phyloP scores from a whole-genome alignment of 257 asterid genomes.

The Ophiorrhiza pumila region DNA sequence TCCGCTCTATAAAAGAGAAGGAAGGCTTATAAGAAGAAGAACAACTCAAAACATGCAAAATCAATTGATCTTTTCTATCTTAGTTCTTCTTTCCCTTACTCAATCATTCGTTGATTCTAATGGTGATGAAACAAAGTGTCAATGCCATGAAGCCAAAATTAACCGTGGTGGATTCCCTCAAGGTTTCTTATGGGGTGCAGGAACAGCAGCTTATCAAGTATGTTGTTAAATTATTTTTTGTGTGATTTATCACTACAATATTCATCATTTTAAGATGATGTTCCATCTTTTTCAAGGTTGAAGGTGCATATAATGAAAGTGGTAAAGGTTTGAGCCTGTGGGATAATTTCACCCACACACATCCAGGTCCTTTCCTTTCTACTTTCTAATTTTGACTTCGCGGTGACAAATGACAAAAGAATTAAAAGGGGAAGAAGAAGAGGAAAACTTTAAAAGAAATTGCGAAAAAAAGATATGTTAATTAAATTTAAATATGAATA shows the following conservation, averaged over 20 bases:
- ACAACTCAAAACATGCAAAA: background rate
- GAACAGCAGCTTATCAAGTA: slow-evolving; percentile 21
- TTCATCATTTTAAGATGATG: no score
- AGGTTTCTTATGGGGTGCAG: slow-evolving; percentile 20
- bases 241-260: no score
- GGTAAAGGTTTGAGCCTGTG: slow-evolving; percentile 39
- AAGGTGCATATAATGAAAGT: slow-evolving; percentile 30
- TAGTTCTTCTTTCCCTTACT: background rate
- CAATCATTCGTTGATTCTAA: background rate
- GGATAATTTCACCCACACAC: slow-evolving; percentile 35
- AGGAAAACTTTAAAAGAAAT: no score
- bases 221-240: background rate
- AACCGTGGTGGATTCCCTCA: slow-evolving; percentile 18
- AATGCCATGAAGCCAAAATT: slow-evolving; percentile 10
- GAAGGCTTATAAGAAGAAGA: background rate
- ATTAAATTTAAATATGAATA: no score
- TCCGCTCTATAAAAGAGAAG: background rate
- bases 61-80: background rate
- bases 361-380: slow-evolving; percentile 7
- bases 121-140: slow-evolving; percentile 8
- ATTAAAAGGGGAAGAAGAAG: no score
- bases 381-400: background rate
- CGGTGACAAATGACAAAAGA: no score
- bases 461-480: no score
- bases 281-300: slow-evolving; percentile 14